Base-by-base conservation (phyloP, 2,329 filamentous ascomycete species). In the Ophiostoma himal-ulmi region DNA sequence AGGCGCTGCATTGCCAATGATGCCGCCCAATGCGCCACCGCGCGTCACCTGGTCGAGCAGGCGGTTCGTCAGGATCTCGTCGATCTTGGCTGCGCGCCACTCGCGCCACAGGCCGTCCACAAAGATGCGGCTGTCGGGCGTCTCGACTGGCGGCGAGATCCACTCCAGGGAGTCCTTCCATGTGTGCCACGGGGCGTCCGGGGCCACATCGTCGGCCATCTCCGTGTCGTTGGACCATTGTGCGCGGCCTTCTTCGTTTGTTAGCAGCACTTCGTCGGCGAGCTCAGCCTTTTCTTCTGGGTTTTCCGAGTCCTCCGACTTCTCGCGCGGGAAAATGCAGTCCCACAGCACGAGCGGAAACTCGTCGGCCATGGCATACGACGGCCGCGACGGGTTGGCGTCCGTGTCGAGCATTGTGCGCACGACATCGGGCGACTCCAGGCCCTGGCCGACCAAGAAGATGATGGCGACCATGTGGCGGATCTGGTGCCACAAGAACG, bases 401-500 rank as follows among this genome's bases (percentile, higher is more conserved):
- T 82, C 76, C 10, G 91, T 82, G 77, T 98, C 91, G 36, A 99
- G 85, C 60, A 99, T 83, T 34, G 89, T 84, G 68, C 87, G 84
- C 62, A 98, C 83, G 17, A 98, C 81, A 0, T 85, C 85, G 0
- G 94, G 91, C 37, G 83, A 78, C 78, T 99, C 95, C 20, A 96
- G 86, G 0, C 93, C 89, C 80, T 99, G 95, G 37, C 92, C 95
- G 10, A 98, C 89, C 13, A 95, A 83, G 82, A 99, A 98, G n/a
- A 99, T 83, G 7, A 98, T 83, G 20, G 90, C 88, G n/a, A 96
- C 89, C 87, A 99, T 94, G 81, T 94, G 92, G 34, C 95, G 89
- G 75, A 99, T 96, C 81, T 99, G 95, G 81, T 99, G 95, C 95
- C 95, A 99, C 66, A 99, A 82, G 79, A 99, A 99, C 1, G 94